phyloP scores from a whole-genome alignment of 352 stramenopile species.

The Phytophthora sp. region DNA sequence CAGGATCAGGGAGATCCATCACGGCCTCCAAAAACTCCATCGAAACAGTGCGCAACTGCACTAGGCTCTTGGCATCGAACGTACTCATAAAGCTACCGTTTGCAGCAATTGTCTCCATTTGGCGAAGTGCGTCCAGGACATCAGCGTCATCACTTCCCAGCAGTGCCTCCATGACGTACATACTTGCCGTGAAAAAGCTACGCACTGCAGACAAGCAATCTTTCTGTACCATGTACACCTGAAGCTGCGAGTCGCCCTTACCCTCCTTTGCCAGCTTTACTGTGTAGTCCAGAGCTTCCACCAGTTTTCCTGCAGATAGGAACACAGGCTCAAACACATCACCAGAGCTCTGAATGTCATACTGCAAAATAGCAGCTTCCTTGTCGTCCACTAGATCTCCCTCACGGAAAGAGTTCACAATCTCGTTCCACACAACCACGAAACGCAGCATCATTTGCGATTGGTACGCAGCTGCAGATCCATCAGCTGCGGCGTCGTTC shows the following conservation, averaged over 20 bases:
- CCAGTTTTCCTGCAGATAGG: constrained; percentile 73
- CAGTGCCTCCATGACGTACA: constrained; percentile 76
- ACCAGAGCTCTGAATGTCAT: constrained; percentile 73
- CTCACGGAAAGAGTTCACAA: constrained; percentile 81
- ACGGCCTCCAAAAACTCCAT: constrained; percentile 80
- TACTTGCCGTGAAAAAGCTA: constrained; percentile 79
- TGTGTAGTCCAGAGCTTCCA: constrained; percentile 67
- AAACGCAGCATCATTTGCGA: constrained; percentile 83
- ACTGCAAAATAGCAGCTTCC: constrained; percentile 73
- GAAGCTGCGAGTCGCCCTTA: constrained; percentile 71
- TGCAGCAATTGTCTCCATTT: constrained; percentile 68
- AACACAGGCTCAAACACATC: constrained; percentile 86
- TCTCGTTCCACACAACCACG: constrained; percentile 82
- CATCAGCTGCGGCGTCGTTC: constrained; percentile 55
- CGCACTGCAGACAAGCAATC: constrained; percentile 72
- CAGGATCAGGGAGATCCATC: constrained; percentile 72
- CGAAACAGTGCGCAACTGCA: constrained; percentile 56
- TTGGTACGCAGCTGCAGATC: constrained; percentile 54
- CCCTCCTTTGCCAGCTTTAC: constrained; percentile 66
- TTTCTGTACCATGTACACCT: constrained; percentile 71
- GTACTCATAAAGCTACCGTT: constrained; percentile 71
- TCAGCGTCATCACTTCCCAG: constrained; percentile 69
- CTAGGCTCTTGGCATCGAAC: constrained; percentile 61
- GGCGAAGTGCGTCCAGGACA: constrained; percentile 63
- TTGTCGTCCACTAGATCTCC: constrained; percentile 78